Conservation (phyloP, 352 stramenopile species). For the Globisporangium middletonii region DNA sequence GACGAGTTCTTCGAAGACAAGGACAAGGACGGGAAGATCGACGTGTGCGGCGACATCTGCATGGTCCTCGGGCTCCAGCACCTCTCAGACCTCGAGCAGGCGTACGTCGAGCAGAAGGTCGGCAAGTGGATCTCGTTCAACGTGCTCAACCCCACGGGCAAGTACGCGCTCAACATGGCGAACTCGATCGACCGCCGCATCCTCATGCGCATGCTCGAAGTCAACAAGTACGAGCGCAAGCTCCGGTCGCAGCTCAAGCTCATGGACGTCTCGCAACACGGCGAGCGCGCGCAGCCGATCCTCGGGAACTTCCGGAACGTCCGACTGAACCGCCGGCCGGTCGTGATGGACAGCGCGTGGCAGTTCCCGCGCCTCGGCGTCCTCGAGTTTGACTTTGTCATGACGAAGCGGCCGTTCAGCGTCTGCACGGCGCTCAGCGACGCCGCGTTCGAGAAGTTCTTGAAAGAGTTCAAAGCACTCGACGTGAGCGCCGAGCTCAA, state of each 20-base stretch:
- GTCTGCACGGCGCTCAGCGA: constrained; percentile 60
- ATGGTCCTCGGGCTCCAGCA: constrained; percentile 63
- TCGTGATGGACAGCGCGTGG: constrained; percentile 46
- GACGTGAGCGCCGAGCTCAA: constrained; percentile 57
- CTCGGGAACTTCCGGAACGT: constrained; percentile 55
- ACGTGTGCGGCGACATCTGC: constrained; percentile 74
- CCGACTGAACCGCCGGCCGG: constrained; percentile 47
- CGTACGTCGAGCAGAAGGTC: constrained; percentile 59
- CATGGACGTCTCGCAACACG: constrained; percentile 56
- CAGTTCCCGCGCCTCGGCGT: constrained; percentile 58
- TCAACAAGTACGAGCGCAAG: constrained; percentile 51
- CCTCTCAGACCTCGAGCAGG: constrained; percentile 63
- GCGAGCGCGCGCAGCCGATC: constrained; percentile 27
- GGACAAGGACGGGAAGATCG: constrained; percentile 74
- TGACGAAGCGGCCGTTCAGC: constrained; percentile 43
- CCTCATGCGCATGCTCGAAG: constrained; percentile 61
- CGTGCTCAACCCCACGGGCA: constrained; percentile 55
- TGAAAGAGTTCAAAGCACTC: constrained; percentile 77
- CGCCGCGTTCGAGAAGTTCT: constrained; percentile 59
- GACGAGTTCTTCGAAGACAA: constrained; percentile 77
- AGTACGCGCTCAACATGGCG: constrained; percentile 63
- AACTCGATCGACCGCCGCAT: constrained; percentile 69
- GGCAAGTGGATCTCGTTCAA: constrained; percentile 81
- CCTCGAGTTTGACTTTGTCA: constrained; percentile 73
- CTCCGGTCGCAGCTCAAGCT: constrained; percentile 51